Base-by-base conservation (phyloP, 371 early-diverging fungal species). In the Zychaea mexicana region DNA sequence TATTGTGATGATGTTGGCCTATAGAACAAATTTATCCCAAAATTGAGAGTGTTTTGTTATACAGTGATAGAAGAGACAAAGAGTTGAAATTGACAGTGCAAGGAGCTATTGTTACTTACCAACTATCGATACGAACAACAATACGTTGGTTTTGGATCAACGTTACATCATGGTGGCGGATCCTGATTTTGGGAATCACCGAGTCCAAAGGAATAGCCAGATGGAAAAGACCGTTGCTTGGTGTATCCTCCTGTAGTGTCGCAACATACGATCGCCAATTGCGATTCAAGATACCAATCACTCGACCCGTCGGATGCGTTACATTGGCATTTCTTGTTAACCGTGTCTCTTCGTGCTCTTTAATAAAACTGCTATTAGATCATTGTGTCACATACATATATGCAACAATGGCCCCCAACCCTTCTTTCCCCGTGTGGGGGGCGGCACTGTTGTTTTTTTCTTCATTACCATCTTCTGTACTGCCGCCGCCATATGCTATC, bases 261-360 rank as follows among this genome's bases (percentile, higher is more conserved):
- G 96, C 96, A 17, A 95, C 95, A 70, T 88, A 93, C 10, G 93
- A 90, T 45, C 96, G 82, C 96, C 96, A 97, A 66, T 90, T 92
- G 30, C 95, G 85, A 60, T 94, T 91, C 36, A 91, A 76, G 31
- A 96, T 84, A 15, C 94, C 95, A 5, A 97, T 91, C 0, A 97
- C 90, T 27, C 82, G 71, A 15, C 86, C 93, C 26, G 87, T 84
- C 26, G 92, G 87, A 57, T 56, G 30, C 21, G 42, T 60, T 27
- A 38, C 22, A 33, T 60, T 45, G 21, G 53, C 33, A 45, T 49
- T 52, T 17, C 38, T 61, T 4, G 62, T 31, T n/a, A 38, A 21
- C 22, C 59, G 52, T 46, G 55, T 54, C 32, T 59, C 54, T 39
- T 73, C 70, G 21, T 65, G 49, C 28, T 60, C 57, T 57, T 49